These are phyloP conservation scores for Phlegmacium glaucopus DNA, from an alignment of 768 basidiomycete genomes.

Conservation along the genomic window DNA sequence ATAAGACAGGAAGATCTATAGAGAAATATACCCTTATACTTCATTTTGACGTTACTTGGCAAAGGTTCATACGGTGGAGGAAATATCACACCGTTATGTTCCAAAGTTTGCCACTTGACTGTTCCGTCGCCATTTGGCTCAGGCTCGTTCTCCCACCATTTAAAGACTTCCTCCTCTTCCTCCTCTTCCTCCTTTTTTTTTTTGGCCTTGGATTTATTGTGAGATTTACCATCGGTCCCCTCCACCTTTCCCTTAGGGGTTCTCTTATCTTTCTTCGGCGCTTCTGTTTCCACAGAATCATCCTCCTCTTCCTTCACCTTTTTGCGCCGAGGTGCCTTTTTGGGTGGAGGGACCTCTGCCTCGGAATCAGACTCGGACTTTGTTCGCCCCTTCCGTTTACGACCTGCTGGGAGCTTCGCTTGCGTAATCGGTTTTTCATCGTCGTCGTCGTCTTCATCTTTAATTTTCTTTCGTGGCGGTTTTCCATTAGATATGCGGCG, in stretches of 20 bases:
- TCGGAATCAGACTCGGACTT: slow-evolving; percentile 52
- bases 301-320: slow-evolving; percentile 52
- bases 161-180: slow-evolving; percentile 71
- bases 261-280: slow-evolving; percentile 46
- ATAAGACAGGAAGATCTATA: not conserved
- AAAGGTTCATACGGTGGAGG: slow-evolving; percentile 91
- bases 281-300: slow-evolving; percentile 33
- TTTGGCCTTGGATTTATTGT: slow-evolving; percentile 41
- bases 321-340: slow-evolving; percentile 46
- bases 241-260: slow-evolving; percentile 41
- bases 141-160: slow-evolving; percentile 76
- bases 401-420: slow-evolving; percentile 30
- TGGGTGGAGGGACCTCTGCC: slow-evolving; percentile 37
- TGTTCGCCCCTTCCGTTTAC: slow-evolving; percentile 37
- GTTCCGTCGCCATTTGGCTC: slow-evolving; percentile 71
- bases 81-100: slow-evolving; percentile 93
- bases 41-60: slow-evolving; percentile 85
- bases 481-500: slow-evolving; percentile 44
- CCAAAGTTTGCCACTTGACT: slow-evolving; percentile 92
- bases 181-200: slow-evolving; percentile 60
- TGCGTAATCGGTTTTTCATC: slow-evolving; percentile 34
- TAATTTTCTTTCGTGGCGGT: slow-evolving; percentile 65
- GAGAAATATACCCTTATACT: slow-evolving; percentile 75
- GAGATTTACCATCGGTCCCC: slow-evolving; percentile 29
- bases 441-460: slow-evolving; percentile 40